Conservation (phyloP, 345 rosid species). For the Corchorus olitorius region DNA sequence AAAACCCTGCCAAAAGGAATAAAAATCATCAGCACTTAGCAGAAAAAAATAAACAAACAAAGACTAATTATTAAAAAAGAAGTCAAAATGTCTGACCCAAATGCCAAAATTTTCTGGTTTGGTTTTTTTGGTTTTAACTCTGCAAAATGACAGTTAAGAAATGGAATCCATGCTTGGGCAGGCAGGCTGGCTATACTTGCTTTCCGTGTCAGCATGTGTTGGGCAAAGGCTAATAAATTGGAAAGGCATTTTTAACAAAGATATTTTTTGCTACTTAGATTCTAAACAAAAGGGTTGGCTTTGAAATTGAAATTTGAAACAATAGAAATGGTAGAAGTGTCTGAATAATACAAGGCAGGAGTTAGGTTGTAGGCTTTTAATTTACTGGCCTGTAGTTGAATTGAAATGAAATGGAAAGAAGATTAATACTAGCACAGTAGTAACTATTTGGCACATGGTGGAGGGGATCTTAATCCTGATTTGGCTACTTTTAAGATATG, state of each 20-base stretch:
- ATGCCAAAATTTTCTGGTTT: neutral
- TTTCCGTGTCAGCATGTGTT: neutral
- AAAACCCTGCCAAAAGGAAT: neutral
- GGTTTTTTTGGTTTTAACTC: neutral
- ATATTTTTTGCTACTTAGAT: neutral
- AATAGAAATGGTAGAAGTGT: too few species aligned
- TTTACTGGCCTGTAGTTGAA: too few species aligned
- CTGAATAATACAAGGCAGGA: too few species aligned
- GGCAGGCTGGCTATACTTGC: neutral
- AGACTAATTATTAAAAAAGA: neutral
- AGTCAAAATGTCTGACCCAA: neutral
- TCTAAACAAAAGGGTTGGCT: neutral
- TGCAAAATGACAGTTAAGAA: neutral
- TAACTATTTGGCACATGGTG: too few species aligned
- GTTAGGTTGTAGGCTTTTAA: too few species aligned
- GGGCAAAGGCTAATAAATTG: neutral
- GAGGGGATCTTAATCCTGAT: too few species aligned
- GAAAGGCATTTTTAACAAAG: neutral
- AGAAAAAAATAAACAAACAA: neutral
- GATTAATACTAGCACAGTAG: too few species aligned
- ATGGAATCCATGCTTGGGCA: too few species aligned
- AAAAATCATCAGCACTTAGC: neutral
- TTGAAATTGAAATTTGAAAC: too few species aligned
- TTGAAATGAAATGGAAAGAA: too few species aligned
- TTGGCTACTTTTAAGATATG: too few species aligned